Base-by-base conservation (phyloP, 495 filamentous ascomycete species). In the Hypoxylon subgilvum region DNA sequence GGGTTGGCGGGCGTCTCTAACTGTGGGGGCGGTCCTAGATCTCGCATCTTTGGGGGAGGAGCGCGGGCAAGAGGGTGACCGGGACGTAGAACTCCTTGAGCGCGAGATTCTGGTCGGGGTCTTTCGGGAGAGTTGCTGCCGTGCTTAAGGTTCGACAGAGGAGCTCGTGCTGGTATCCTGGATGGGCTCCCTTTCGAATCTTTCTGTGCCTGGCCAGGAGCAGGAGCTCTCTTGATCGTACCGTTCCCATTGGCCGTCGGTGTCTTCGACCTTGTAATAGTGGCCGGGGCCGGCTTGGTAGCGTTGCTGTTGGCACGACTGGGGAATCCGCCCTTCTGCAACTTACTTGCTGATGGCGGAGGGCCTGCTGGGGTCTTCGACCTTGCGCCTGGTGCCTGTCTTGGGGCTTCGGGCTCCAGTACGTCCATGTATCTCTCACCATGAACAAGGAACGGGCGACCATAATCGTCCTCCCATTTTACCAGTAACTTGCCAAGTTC, bases 391-490 rank as follows among this genome's bases (percentile, higher is more conserved):
- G 82, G 84, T 8, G 76, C 82, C n/a, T 78, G 72, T 65, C 81
- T 93, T 3, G 84, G 70, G 18, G 82, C 78, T 8, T 84, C 79
- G 13, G 82, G 79, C 54, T 88, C 86, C 23, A 95, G 75, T 51
- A 86, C 77, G 58, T 96, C 90, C 35, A 95, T 77, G 66, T 97
- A 99, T 61, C 89, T 80, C 57, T 96, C 87, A 22, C 94, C 94
- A 55, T 92, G 90, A 25, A 99, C 91, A 31, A 93, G 76, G 79
- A 97, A 97, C 16, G 92, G 90, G 31, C 92, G 84, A 25, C 92
- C 92, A 67, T 90, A 96, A 55, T 97, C 92, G 52, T 96, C 88
- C 69, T 97, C 95, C 88, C 89, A 99, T 28, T 82, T 74, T 74
- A 95, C 92, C 22, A 99, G 78, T 35, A 82, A 78, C 64, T 87